phyloP scores from a whole-genome alignment of 495 filamentous ascomycete genomes.

The Xylaria grammica region DNA sequence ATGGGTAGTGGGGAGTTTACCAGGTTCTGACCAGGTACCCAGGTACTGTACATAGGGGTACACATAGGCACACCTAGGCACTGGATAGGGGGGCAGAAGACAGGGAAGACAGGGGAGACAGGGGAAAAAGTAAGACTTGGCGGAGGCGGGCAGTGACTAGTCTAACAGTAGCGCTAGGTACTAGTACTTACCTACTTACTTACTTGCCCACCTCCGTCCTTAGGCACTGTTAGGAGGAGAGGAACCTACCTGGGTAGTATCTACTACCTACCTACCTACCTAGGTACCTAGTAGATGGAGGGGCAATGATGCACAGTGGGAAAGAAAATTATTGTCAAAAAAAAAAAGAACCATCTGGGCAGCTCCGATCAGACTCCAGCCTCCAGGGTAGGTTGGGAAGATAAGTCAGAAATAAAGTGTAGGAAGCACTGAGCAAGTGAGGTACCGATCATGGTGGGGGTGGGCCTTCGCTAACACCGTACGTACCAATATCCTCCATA shows the following conservation, averaged over 20 bases:
- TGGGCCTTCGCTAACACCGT: slow-evolving; percentile 1
- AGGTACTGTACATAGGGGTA: not conserved
- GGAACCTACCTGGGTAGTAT: no score
- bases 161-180: no score
- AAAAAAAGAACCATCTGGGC: not conserved
- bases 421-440: no score
- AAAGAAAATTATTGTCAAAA: slow-evolving; percentile 21
- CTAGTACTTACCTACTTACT: no score
- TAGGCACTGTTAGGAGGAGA: no score
- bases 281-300: slow-evolving; percentile 30
- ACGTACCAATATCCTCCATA: no score
- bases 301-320: slow-evolving; percentile 33
- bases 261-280: no score
- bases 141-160: not conserved
- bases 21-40: not conserved
- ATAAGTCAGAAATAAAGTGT: slow-evolving; percentile 27
- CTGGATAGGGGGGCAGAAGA: no score
- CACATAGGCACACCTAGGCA: no score
- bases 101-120: no score
- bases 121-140: slow-evolving; percentile 2
- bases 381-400: slow-evolving; percentile 15
- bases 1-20: not conserved
- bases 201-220: no score
- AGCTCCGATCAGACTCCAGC: slow-evolving; percentile 3
- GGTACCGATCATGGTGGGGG: slow-evolving; percentile 16